Percentiles rank a stretch among this genome's conserved stretches.
Conservation (phyloP, 2,329 filamentous ascomycete genomes). For the Botrytis pseudocinerea region DNA sequence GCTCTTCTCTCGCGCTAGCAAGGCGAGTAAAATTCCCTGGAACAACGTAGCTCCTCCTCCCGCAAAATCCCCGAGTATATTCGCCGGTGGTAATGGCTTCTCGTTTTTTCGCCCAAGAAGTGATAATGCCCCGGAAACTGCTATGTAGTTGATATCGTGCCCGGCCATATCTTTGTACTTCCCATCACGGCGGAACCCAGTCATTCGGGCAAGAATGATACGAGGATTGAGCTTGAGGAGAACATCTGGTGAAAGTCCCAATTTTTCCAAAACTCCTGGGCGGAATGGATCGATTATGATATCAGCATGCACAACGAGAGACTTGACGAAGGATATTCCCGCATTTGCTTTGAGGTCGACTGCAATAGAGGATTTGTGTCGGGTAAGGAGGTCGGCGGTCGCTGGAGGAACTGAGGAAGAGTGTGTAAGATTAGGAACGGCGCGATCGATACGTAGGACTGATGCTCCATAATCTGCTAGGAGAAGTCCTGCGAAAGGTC, state of each 20-base stretch:
- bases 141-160: constrained; percentile 96
- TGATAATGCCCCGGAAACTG: constrained; percentile 76
- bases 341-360: constrained; percentile 71
- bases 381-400: constrained; percentile 71
- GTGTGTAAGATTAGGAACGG: constrained; percentile 48
- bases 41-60: constrained; percentile 83
- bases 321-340: constrained; percentile 66
- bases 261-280: constrained; percentile 83
- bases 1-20: constrained; percentile 63
- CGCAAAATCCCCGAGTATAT: constrained; percentile 87
- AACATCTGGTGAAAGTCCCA: constrained; percentile 70
- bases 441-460: constrained; percentile 81
- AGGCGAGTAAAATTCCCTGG: constrained; percentile 76
- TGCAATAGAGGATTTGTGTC: constrained; percentile 77
- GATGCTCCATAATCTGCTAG: constrained; percentile 87
- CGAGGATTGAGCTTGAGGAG: constrained; percentile 69
- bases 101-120: constrained; percentile 71
- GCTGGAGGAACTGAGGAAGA: constrained; percentile 47
- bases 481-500: constrained; percentile 84
- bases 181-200: constrained; percentile 85
- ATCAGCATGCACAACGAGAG: constrained; percentile 65
- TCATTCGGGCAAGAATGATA: constrained; percentile 81
- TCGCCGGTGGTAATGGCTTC: constrained; percentile 76
- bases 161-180: constrained; percentile 86
- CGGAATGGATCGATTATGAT: constrained; percentile 92